Evolutionary conservation across 2,329 filamentous ascomycete genomes (phyloP).

Genomic region (Aspergillus hortae): DNA sequence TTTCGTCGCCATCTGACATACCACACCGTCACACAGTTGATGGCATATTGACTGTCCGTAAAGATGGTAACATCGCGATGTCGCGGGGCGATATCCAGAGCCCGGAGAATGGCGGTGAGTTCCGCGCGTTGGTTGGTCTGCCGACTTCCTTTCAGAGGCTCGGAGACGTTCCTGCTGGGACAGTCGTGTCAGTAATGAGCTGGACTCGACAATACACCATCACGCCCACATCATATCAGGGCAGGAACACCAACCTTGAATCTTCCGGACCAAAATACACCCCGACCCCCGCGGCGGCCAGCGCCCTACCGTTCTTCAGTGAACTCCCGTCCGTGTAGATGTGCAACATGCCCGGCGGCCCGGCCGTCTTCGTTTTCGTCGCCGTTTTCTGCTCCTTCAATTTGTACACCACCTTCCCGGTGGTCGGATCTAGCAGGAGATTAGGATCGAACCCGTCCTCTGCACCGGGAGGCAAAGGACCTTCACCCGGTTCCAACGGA

Average conservation of each 20-base stretch:
- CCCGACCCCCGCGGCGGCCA: conserved; percentile 59
- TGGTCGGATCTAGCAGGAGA: conserved; percentile 52
- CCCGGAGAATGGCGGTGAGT: conserved; percentile 79
- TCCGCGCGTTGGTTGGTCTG: conserved; percentile 98
- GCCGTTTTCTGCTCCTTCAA: conserved; percentile 47
- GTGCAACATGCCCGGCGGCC: conserved; percentile 49
- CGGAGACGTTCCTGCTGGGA: conserved; percentile 63
- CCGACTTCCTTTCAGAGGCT: conserved; percentile 65
- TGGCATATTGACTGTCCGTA: conserved; percentile 87
- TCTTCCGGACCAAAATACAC: conserved; percentile 63
- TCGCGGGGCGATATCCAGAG: conserved; percentile 69
- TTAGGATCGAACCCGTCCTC: conserved; percentile 62
- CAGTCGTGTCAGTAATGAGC: conserved; percentile 21
- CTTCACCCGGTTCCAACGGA: conserved; percentile 51
- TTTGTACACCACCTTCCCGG: conserved; percentile 55
- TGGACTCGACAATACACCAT: too few species aligned
- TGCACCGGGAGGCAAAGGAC: conserved; percentile 52
- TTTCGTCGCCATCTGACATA: conserved; percentile 71
- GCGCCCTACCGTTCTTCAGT: conserved; percentile 54
- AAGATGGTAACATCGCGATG: conserved; percentile 70
- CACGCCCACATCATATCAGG: too few species aligned
- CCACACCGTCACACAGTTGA: conserved; percentile 86
- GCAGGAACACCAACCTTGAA: conserved; percentile 43
- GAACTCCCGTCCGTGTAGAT: conserved; percentile 65
- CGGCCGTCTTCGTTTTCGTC: conserved; percentile 44